Conservation (phyloP, 768 basidiomycete species). For the Fomitopsis pulvina region DNA sequence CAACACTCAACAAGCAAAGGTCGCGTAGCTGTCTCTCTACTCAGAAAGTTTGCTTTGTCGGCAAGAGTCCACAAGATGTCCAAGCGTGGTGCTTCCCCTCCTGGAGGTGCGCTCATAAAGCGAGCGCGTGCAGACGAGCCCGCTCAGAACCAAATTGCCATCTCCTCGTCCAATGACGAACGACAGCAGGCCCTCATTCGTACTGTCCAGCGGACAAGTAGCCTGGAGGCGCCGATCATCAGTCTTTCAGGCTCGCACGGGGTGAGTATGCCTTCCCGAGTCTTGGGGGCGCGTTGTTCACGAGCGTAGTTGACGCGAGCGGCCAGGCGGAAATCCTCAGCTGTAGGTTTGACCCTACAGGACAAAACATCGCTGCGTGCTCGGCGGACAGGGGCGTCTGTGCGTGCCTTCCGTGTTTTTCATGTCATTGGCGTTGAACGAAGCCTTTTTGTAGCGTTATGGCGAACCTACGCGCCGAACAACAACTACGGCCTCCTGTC, state of each 20-base stretch:
- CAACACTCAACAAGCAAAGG: too few relatives aligned
- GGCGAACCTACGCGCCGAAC: constrained; percentile 89
- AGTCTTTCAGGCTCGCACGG: constrained; percentile 83
- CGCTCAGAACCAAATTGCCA: constrained; percentile 62
- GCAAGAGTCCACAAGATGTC: too few relatives aligned
- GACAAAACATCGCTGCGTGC: constrained; percentile 89
- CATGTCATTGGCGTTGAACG: background rate
- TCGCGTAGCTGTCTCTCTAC: too few relatives aligned
- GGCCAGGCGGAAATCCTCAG: constrained; percentile 78
- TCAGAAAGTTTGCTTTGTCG: too few relatives aligned
- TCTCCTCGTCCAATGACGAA: constrained; percentile 70
- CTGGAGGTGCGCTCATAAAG: constrained; percentile 54
- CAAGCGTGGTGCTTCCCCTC: constrained; percentile 58
- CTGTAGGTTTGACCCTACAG: constrained; percentile 91
- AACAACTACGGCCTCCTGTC: constrained; percentile 87
- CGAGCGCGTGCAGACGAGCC: constrained; percentile 45
- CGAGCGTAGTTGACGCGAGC: background rate
- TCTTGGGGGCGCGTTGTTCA: background rate
- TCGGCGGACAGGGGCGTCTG: constrained; percentile 88
- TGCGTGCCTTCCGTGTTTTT: constrained; percentile 33
- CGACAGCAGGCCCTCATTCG: constrained; percentile 75
- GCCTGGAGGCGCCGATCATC: constrained; percentile 89
- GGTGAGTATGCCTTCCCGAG: constrained; percentile 37
- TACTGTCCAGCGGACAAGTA: constrained; percentile 87
- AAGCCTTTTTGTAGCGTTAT: constrained; percentile 51